A percentile compares a stretch with the other conserved stretches of the same genome.
Conservation (phyloP, 2,329 filamentous ascomycete species). For the Monilinia laxa region DNA sequence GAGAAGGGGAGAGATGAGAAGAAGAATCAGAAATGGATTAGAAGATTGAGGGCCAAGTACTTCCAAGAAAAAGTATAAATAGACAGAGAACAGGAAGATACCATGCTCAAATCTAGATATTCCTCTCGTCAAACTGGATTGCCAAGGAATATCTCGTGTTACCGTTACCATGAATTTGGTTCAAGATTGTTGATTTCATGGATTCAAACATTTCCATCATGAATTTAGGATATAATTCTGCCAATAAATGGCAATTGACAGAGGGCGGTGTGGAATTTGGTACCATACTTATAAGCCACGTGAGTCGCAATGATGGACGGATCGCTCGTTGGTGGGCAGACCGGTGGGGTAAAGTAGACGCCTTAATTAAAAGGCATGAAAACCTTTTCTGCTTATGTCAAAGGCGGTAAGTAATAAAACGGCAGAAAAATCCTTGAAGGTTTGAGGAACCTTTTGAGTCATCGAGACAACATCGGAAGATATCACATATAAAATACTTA, state of each 20-base stretch:
- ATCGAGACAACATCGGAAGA: background rate
- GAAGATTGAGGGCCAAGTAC: background rate
- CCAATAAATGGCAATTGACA: background rate
- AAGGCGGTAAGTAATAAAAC: background rate
- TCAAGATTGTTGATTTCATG: background rate
- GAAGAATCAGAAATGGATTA: background rate
- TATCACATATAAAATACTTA: background rate
- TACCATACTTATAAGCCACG: background rate
- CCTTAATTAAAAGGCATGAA: background rate
- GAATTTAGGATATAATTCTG: background rate
- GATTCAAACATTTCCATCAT: background rate
- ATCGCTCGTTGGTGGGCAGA: no score
- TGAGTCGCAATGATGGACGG: no score
- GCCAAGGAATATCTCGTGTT: background rate
- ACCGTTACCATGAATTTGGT: background rate
- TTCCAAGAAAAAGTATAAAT: background rate
- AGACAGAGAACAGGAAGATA: background rate
- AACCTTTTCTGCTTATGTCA: background rate
- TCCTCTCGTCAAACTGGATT: background rate
- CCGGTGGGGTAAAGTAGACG: background rate
- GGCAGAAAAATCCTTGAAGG: constrained; percentile 14
- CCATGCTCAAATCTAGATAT: background rate
- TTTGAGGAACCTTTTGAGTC: constrained; percentile 1
- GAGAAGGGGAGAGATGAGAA: background rate
- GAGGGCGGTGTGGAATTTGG: background rate